Percentiles rank a stretch among this genome's conserved stretches.
Conservation (phyloP, 2,329 filamentous ascomycete genomes). For the Amauroascus niger region DNA sequence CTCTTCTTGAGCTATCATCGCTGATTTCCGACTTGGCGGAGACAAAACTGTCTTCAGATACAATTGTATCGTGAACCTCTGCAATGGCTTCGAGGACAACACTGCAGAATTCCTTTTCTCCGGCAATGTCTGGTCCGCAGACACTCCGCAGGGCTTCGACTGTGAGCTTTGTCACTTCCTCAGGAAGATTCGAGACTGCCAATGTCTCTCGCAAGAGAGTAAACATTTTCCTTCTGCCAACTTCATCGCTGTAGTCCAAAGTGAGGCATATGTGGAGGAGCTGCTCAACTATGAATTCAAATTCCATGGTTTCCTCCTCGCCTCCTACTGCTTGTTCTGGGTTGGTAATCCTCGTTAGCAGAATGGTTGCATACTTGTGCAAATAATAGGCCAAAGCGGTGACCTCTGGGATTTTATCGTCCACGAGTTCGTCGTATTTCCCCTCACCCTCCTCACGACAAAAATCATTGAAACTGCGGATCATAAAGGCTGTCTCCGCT, state of each 20-base stretch:
- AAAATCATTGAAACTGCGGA: constrained; percentile 87
- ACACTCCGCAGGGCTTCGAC: constrained; percentile 74
- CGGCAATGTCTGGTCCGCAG: constrained; percentile 52
- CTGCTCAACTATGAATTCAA: constrained; percentile 94
- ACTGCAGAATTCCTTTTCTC: constrained; percentile 42
- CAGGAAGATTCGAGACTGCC: constrained; percentile 76
- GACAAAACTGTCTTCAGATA: constrained; percentile 75
- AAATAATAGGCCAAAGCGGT: constrained; percentile 82
- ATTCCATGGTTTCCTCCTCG: constrained; percentile 75
- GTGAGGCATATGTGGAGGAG: constrained; percentile 84
- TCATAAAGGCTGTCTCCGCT: constrained; percentile 81
- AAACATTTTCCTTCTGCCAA: constrained; percentile 93
- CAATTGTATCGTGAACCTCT: constrained; percentile 91
- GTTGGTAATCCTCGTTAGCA: constrained; percentile 34
- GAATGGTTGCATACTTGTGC: constrained; percentile 60
- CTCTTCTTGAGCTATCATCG: constrained; percentile 47
- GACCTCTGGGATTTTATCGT: constrained; percentile 92
- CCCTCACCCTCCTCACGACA: constrained; percentile 65
- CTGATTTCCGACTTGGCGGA: constrained; percentile 82
- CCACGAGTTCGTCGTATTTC: constrained; percentile 64
- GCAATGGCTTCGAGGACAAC: constrained; percentile 80
- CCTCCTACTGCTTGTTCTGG: constrained; percentile 50
- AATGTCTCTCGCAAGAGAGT: constrained; percentile 75
- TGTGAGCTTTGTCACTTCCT: constrained; percentile 82
- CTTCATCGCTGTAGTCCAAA: constrained; percentile 94